Percentiles rank a stretch among this genome's conserved stretches.
phyloP scores from a whole-genome alignment of 768 basidiomycete genomes.

The Rhizopogon roseolus region DNA sequence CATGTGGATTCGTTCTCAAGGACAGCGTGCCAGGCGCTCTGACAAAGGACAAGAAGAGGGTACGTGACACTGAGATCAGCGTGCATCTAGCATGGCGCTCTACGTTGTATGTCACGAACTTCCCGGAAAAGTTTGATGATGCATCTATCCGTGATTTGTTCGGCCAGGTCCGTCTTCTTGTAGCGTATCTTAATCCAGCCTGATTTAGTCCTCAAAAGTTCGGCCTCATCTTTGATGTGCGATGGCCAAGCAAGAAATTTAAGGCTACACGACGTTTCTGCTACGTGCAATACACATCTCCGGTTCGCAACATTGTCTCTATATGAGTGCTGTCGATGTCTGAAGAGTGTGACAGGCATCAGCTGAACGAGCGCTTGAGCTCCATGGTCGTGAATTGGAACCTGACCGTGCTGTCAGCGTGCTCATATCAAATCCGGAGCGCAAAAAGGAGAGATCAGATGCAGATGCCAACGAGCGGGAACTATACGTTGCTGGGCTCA shows the following conservation, averaged over 20 bases:
- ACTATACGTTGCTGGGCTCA: constrained; percentile 84
- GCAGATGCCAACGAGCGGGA: constrained; percentile 80
- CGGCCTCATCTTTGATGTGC: constrained; percentile 87
- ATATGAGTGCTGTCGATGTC: not conserved
- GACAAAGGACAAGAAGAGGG: constrained; percentile 91
- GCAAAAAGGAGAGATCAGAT: constrained; percentile 88
- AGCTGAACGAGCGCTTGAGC: constrained; percentile 73
- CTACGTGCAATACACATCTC: constrained; percentile 87
- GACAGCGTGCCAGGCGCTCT: constrained; percentile 82
- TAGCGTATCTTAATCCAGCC: not conserved
- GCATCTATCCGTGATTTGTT: constrained; percentile 70
- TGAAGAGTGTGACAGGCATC: constrained; percentile 35
- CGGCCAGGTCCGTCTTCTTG: constrained; percentile 48
- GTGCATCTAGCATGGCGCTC: constrained; percentile 93
- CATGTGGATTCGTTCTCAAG: constrained; percentile 29
- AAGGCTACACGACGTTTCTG: constrained; percentile 88
- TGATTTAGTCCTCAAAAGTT: constrained; percentile 44
- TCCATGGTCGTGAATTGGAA: constrained; percentile 75
- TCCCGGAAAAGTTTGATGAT: constrained; percentile 84
- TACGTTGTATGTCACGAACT: constrained; percentile 94
- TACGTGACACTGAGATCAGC: constrained; percentile 69
- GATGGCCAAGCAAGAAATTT: constrained; percentile 98
- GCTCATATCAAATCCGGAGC: constrained; percentile 83
- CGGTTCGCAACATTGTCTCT: constrained; percentile 46
- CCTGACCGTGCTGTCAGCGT: constrained; percentile 68